Conservation (phyloP, 805 yeast genomes). For the Lipomyces chichibuensis region DNA sequence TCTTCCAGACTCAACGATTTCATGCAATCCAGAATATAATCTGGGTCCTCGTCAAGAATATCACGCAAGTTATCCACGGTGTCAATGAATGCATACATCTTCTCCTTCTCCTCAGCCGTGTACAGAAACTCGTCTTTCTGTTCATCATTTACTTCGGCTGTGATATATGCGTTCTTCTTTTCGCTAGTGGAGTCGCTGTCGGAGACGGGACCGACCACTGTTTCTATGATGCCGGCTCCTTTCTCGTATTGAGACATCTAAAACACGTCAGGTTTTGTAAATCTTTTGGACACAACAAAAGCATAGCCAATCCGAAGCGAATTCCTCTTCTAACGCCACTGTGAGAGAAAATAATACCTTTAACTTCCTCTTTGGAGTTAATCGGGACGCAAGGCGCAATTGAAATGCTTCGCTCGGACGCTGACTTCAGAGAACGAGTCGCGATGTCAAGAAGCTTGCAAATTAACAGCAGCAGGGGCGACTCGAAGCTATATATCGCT, state of each 20-base stretch:
- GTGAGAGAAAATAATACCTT: too few species aligned
- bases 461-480: too few species aligned
- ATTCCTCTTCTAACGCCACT: too few species aligned
- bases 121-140: background rate
- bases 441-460: too few species aligned
- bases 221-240: background rate
- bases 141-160: background rate
- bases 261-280: background rate
- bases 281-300: background rate
- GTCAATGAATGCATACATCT: background rate
- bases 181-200: background rate
- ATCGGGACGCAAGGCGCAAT: too few species aligned
- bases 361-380: too few species aligned
- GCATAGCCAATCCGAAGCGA: background rate
- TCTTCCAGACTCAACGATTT: slow-evolving; percentile 42
- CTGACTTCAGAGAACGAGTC: too few species aligned
- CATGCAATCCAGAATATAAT: slow-evolving; percentile 34
- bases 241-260: background rate
- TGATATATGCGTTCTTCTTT: background rate
- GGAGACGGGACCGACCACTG: background rate
- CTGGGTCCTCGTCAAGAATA: slow-evolving; percentile 44
- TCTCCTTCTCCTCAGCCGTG: background rate
- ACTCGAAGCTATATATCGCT: too few species aligned
- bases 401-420: too few species aligned
- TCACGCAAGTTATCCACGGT: background rate